Conservation (phyloP, 768 basidiomycete genomes). For the Calvatia gigantea region DNA sequence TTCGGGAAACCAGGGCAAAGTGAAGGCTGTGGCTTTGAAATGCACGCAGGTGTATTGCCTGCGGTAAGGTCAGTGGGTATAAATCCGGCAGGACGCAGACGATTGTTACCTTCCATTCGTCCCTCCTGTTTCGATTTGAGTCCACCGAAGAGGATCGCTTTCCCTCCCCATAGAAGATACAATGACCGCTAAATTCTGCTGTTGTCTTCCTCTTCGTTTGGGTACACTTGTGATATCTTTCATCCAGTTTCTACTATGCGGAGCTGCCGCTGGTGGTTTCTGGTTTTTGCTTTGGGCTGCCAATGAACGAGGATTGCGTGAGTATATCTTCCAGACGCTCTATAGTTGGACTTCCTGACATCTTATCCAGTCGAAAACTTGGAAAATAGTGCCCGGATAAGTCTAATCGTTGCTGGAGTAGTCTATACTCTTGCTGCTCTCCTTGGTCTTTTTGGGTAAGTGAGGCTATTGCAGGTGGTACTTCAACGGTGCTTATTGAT, state of each 20-base stretch:
- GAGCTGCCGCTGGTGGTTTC: slow-evolving; percentile 26
- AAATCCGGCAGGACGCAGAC: background rate
- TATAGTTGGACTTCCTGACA: background rate
- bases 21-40: background rate
- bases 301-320: slow-evolving; percentile 14
- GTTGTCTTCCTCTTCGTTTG: slow-evolving; percentile 40
- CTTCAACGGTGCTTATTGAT: background rate
- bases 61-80: background rate
- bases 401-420: slow-evolving; percentile 27
- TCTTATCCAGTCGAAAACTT: slow-evolving; percentile 21
- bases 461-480: background rate
- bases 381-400: slow-evolving; percentile 24
- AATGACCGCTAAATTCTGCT: slow-evolving; percentile 39
- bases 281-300: slow-evolving; percentile 26
- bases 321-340: slow-evolving; percentile 9
- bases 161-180: background rate
- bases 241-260: slow-evolving; percentile 34
- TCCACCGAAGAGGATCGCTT: background rate
- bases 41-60: background rate
- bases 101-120: background rate
- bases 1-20: background rate
- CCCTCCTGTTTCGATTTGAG: background rate
- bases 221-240: slow-evolving; percentile 38
- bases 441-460: slow-evolving; percentile 32
- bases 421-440: slow-evolving; percentile 31